Base-by-base conservation (phyloP, 2,329 filamentous ascomycete genomes). In the Alternaria sp. region DNA sequence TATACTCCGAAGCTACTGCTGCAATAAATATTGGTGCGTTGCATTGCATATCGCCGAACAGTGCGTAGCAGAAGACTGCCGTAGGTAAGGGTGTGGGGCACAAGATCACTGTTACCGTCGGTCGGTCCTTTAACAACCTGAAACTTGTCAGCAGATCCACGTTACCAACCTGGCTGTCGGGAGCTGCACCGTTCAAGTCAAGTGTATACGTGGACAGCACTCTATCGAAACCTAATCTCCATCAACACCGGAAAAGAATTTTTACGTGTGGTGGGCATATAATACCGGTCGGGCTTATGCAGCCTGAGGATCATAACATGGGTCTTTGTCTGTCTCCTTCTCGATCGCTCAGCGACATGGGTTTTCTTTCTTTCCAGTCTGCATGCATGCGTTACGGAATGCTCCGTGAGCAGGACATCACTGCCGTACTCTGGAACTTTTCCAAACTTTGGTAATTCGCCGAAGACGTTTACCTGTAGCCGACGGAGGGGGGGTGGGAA, bases 1-100 rank as follows among this genome's bases (percentile, higher is more conserved):
- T 54, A 56, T 62, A 34, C 51, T 63, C 65, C 65, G 67, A 63
- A 61, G 65, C 66, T 68, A 69, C 65, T 63, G 61, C 60, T 66
- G 56, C 62, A 45, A 61, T 58, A 46, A 58, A 54, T 56, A 66
- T 65, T 66, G 62, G 53, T 63, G 54, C 59, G 54, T 40, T 26
- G 54, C 61, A 62, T 61, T 54, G 33, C 45, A 48, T 56, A 57
- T 37, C 46, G 45, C 58, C 53, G 51, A 54, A 53, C 34, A 44
- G 26, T 49, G 45, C 51, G 51, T 31, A 50, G 42, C 44, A 58
- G 24, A 54, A 31, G 45, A 45, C 36, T 26, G 28, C 50, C 42
- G 51, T 29, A 39, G 26, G 37, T 13, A 45, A 55, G 39, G 51
- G 51, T 48, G 51, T 41, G 51, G 49, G 51, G 56, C 51, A 58